Conservation (phyloP, 2,329 filamentous ascomycete genomes). For the Scedosporium boydii region DNA sequence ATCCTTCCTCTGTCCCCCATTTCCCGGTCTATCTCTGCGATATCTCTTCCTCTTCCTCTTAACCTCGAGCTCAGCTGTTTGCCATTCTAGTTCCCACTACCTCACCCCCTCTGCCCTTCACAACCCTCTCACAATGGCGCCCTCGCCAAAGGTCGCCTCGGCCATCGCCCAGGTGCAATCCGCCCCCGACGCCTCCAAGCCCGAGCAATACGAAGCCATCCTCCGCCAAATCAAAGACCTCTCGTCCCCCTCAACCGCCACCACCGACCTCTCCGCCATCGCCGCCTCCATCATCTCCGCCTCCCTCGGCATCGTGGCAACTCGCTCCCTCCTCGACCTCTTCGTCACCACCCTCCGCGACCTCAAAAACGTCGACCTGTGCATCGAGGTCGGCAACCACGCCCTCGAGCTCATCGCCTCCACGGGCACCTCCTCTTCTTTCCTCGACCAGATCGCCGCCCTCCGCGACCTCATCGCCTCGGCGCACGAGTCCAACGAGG, state of each 20-base stretch:
- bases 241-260: conserved; percentile 27
- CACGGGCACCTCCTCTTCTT: conserved; percentile 48
- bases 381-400: conserved; percentile 67
- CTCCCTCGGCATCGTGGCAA: conserved; percentile 65
- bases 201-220: conserved; percentile 35
- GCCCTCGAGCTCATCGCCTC: conserved; percentile 57
- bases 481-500: conserved; percentile 73
- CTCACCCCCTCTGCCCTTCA: background rate
- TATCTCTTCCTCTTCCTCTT: no score
- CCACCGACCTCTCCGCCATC: conserved; percentile 56
- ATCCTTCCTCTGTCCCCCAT: no score
- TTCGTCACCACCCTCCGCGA: conserved; percentile 56
- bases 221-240: conserved; percentile 31
- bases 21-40: no score
- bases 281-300: conserved; percentile 58
- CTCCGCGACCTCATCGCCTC: conserved; percentile 75
- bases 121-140: conserved; percentile 21
- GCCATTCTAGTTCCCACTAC: background rate
- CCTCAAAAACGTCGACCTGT: conserved; percentile 52
- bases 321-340: conserved; percentile 57
- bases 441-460: conserved; percentile 74
- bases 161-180: conserved; percentile 32
- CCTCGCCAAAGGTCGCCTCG: conserved; percentile 29
- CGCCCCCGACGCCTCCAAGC: conserved; percentile 27
- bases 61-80: no score